Evolutionary conservation across 164 flowering plant genomes (phyloP).

Genomic region (Vitis rupestris): DNA sequence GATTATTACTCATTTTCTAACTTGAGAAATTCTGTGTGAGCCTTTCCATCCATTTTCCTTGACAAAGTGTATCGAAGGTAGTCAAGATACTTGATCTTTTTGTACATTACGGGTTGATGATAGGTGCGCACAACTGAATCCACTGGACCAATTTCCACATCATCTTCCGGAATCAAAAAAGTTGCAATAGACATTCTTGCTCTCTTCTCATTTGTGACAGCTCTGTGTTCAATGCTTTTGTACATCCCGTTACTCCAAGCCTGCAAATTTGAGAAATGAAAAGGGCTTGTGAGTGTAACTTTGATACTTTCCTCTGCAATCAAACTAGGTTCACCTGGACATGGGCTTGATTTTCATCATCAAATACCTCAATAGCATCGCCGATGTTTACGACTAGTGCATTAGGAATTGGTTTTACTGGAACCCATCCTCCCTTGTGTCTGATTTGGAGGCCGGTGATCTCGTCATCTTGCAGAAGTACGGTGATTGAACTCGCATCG

Average conservation of each 20-base stretch:
- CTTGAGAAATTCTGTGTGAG: slow-evolving; percentile 14
- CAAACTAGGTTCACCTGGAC: too few species aligned
- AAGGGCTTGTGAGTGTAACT: too few species aligned
- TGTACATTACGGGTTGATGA: slow-evolving; percentile 8
- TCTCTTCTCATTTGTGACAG: slow-evolving; percentile 25
- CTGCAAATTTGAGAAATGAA: slow-evolving; percentile 2
- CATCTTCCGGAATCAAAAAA: slow-evolving; percentile 17
- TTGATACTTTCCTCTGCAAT: too few species aligned
- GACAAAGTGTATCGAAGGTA: slow-evolving; percentile 13
- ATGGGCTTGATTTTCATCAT: background rate
- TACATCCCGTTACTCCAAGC: slow-evolving; percentile 21
- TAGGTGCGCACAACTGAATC: slow-evolving; percentile 9
- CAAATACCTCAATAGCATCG: background rate
- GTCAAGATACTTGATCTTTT: slow-evolving; percentile 18
- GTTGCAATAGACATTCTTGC: slow-evolving; percentile 29
- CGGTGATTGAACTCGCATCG: slow-evolving; percentile 24
- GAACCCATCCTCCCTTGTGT: slow-evolving; percentile 23
- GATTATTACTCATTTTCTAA: background rate
- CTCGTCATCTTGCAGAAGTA: slow-evolving; percentile 34
- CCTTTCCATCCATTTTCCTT: slow-evolving; percentile 27
- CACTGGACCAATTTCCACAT: slow-evolving; percentile 23
- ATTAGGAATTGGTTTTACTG: slow-evolving; percentile 27
- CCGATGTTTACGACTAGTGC: slow-evolving; percentile 23
- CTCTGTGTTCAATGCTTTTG: slow-evolving; percentile 33
- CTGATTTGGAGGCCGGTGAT: slow-evolving; percentile 24